A percentile compares a stretch with the other conserved stretches of the same genome.
Evolutionary conservation across 73 alveolate species (phyloP).

Genomic region (Paramecium biaurelia): DNA sequence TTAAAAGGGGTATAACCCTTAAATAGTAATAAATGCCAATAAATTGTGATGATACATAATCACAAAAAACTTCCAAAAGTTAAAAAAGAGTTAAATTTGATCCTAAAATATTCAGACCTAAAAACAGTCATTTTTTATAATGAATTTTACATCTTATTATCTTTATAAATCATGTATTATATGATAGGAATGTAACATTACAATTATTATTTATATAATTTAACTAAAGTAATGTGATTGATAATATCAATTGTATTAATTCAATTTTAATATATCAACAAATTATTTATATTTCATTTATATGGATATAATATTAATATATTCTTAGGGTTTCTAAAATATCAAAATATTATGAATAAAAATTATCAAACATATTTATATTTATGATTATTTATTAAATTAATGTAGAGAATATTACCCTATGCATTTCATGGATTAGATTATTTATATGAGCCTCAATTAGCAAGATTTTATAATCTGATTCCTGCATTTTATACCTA

Average conservation of each 20-base stretch:
- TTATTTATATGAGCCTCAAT: neutral
- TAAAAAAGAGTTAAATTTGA: neutral
- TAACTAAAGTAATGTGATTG: neutral
- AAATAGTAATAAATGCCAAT: neutral
- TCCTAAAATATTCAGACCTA: slow-evolving; percentile 38
- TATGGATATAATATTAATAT: neutral
- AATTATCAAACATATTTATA: neutral
- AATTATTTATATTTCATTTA: neutral
- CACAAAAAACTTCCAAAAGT: neutral
- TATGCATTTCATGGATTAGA: slow-evolving; percentile 41
- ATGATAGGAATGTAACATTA: no score
- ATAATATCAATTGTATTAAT: neutral
- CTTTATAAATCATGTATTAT: neutral
- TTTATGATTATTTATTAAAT: neutral
- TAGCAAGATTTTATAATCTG: neutral
- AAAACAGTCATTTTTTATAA: neutral
- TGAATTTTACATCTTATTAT: neutral
- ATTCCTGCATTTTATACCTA: neutral
- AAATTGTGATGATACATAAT: neutral
- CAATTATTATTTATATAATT: no score
- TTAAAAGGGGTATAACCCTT: neutral
- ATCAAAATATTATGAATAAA: neutral
- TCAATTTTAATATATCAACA: neutral
- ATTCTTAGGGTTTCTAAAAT: neutral
- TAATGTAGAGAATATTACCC: slow-evolving; percentile 34